Base-by-base conservation (phyloP, 441 rosid genomes). In the Syzygium syzygioides region DNA sequence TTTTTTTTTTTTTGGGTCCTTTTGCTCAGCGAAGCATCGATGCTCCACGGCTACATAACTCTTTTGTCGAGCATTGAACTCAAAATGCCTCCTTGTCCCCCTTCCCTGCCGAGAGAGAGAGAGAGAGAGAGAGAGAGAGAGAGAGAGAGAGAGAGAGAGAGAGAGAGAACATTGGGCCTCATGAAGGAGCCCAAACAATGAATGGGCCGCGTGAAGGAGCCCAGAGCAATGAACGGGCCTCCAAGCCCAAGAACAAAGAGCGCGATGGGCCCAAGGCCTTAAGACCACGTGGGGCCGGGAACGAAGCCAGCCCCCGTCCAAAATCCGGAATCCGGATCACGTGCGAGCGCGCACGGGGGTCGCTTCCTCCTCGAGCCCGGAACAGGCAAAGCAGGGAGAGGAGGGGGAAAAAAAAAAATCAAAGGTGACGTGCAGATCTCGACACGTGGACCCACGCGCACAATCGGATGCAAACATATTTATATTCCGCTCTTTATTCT, bases 391-490 rank as follows among this genome's bases (percentile, higher is more conserved):
- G 23, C 66, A 89, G 6, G 34, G 55, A 85, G 14, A 86, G 57
- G 3, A 37, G 45, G 76, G 8, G n/a, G n/a, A n/a, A 79, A 85
- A 41, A 62, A 87, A 5, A 45, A 57, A 86, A 23, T 50, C 59
- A 45, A 71, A 25, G 41, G 50, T 20, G 80, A 41, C 52, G 52
- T 53, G 88, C 89, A 93, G 93, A 94, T 92, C 23, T 85, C 14
- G 94, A 93, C 99, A 97, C 99, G 98, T 95, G 96, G 93, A 89
- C 80, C 41, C 55, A 87, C 79, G 80, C 85, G 89, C 91, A 88
- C 76, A 92, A 95, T 94, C 99, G 98, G 99, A 98, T 97, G 98
- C 98, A 97, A 97, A 98, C 98, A 99, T 98, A 98, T 98, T 98
- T 98, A 98, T 97, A 96, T 96, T 96, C 94, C 97, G 86, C 92